Conservation (phyloP, 1,284 basidiomycete species). For the Microbotryomycetes sp. region DNA sequence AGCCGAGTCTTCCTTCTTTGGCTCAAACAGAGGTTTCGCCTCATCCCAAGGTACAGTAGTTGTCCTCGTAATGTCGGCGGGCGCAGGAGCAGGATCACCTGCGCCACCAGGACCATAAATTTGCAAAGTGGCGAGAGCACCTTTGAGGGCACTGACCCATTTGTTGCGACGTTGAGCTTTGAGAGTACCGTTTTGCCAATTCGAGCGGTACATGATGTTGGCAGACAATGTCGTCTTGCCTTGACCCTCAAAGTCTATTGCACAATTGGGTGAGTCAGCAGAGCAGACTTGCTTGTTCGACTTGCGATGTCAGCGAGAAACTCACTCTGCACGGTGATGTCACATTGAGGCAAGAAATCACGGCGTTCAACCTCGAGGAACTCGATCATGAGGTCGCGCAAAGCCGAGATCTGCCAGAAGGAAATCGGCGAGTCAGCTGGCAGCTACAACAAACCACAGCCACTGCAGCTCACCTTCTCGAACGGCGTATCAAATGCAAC, state of each 20-base stretch:
- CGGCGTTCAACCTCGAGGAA: slow-evolving; percentile 57
- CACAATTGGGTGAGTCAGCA: neutral
- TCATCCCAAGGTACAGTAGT: neutral
- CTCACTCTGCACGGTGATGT: slow-evolving; percentile 38
- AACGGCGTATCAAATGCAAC: slow-evolving; percentile 74
- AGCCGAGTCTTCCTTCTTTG: neutral
- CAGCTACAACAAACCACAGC: neutral
- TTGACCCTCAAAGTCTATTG: slow-evolving; percentile 69
- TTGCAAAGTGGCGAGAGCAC: slow-evolving; percentile 59
- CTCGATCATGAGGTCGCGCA: slow-evolving; percentile 71
- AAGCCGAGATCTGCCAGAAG: slow-evolving; percentile 57
- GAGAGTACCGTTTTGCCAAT: slow-evolving; percentile 73
- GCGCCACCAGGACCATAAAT: slow-evolving; percentile 69
- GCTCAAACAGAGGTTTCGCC: neutral
- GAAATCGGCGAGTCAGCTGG: neutral
- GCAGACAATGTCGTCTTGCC: slow-evolving; percentile 69
- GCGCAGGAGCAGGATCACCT: slow-evolving; percentile 52
- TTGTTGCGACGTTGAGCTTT: slow-evolving; percentile 73
- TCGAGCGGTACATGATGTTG: slow-evolving; percentile 86
- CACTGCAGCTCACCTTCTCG: slow-evolving; percentile 44
- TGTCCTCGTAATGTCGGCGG: slow-evolving; percentile 40
- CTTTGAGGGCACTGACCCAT: slow-evolving; percentile 82
- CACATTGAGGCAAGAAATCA: slow-evolving; percentile 41
- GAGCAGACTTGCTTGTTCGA: too few relatives aligned
- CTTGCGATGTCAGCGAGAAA: neutral